A percentile compares a stretch with the other conserved stretches of the same genome.
Conservation (phyloP, 192 early-diverging fungal species). For the Coemansia sp. region DNA sequence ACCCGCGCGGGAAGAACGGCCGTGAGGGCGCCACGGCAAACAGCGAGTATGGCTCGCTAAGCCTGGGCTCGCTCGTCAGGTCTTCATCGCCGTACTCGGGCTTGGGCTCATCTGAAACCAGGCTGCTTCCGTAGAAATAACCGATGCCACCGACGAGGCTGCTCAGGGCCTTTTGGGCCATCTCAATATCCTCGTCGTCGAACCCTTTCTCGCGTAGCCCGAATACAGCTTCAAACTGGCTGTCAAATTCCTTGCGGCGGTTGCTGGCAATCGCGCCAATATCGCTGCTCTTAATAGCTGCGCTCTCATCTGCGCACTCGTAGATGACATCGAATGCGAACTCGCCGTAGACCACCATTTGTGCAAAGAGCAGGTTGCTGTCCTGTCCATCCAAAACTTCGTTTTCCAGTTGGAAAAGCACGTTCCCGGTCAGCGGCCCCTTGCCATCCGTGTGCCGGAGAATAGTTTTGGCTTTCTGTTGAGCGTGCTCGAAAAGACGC, state of each 20-base stretch:
- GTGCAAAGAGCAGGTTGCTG: constrained; percentile 31
- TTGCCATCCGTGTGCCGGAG: constrained; percentile 15
- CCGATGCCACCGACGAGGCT: constrained; percentile 91
- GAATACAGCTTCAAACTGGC: constrained; percentile 73
- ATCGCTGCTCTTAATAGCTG: constrained; percentile 14
- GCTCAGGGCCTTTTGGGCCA: constrained; percentile 73
- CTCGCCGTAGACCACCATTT: constrained; percentile 35
- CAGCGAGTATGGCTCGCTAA: constrained; percentile 65
- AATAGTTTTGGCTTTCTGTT: constrained; percentile 6
- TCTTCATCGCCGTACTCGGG: constrained; percentile 59
- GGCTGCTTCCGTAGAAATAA: constrained; percentile 49
- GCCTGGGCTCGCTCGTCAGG: constrained; percentile 53
- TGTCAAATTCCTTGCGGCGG: constrained; percentile 58
- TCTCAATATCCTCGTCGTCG: constrained; percentile 55
- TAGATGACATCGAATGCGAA: constrained; percentile 45
- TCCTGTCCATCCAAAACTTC: neutral
- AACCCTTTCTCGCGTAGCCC: constrained; percentile 65
- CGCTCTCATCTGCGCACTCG: constrained; percentile 20
- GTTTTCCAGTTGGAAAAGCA: constrained; percentile 59
- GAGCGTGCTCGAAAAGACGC: constrained; percentile 12
- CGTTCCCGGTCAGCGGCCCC: constrained; percentile 55
- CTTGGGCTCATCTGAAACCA: constrained; percentile 53
- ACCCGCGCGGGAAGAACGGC: constrained; percentile 96
- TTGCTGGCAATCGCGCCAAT: constrained; percentile 18
- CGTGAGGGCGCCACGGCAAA: constrained; percentile 84